Base-by-base conservation (phyloP, 306 rosid species). In the Casuarina equisetifolia region DNA sequence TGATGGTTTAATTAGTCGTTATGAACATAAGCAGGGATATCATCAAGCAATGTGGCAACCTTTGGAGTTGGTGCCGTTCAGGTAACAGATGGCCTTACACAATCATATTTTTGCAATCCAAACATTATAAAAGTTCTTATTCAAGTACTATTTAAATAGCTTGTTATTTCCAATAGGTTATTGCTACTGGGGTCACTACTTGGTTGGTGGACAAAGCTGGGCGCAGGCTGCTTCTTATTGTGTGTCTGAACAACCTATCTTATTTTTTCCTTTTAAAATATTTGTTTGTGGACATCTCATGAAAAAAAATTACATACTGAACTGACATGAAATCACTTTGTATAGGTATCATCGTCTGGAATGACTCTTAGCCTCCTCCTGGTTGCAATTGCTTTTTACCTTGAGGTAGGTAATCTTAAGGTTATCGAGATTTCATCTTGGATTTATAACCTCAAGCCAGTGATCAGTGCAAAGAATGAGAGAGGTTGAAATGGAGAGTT, bases 161-260 rank as follows among this genome's bases (percentile, higher is more conserved):
- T 74, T 48, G 62, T 45, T 69, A 72, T 46, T 75, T 69, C 80
- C 64, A 62, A 64, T 77, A 92, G 96, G 93, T 92, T 80, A 5
- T 89, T 64, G 88, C 91, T 32, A 90, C 96, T 73, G 96, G 87
- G 74, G 5, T 92, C 58, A 25, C 97, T 40, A 90, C 96, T 11
- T 90, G 97, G 96, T 82, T 92, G 87, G 86, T 84, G 62, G 97
- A 92, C 88, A 89, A 79, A 89, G 82, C 89, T 74, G 97, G 96
- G 13, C 92, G 97, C 57, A 84, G 96, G 87, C 36, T 87, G 73
- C 96, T 92, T 52, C 84, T 92, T 58, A 85, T 89, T 62, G 97
- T 92, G 55, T 35, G 93, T 80, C 73, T 48, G 84, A 70, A 74
- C 43, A 69, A 63, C 50, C 7, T 74, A 49, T 61, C 36, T 19